Conservation (phyloP, 202 grass and related monocot genomes). For the Dendrocalamus latiflorus region DNA sequence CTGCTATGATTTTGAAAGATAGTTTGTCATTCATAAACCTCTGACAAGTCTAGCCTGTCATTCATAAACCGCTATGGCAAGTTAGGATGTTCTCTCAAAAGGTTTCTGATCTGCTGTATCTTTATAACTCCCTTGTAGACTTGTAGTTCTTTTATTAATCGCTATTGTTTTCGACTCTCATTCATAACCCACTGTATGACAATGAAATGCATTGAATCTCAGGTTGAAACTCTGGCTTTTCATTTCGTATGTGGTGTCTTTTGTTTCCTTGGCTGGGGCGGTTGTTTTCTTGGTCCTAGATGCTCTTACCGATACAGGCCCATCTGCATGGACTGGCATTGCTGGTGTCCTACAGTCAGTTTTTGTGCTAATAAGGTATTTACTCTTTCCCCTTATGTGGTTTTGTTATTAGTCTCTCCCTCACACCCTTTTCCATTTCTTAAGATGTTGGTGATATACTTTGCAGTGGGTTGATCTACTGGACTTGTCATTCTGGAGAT, state of each 20-base stretch:
- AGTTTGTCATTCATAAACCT: too few relatives aligned
- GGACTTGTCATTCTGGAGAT: conserved; percentile 74
- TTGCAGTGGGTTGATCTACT: conserved; percentile 77
- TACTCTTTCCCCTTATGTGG: background rate
- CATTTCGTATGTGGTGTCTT: conserved; percentile 77
- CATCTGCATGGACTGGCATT: conserved; percentile 71
- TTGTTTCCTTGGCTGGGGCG: conserved; percentile 65
- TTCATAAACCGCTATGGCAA: background rate
- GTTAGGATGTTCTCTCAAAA: background rate
- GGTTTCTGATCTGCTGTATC: background rate
- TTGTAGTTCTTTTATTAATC: background rate
- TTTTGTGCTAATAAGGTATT: conserved; percentile 75
- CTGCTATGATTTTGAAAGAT: background rate
- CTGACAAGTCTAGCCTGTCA: too few relatives aligned
- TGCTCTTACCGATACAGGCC: conserved; percentile 61
- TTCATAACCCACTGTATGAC: background rate
- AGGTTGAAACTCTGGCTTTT: conserved; percentile 93
- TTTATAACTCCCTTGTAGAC: background rate
- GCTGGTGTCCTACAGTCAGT: conserved; percentile 69
- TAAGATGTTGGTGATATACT: background rate
- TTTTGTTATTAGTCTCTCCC: background rate
- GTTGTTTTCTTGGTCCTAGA: conserved; percentile 74
- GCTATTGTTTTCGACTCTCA: background rate
- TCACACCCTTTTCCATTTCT: background rate
- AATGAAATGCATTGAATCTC: background rate